phyloP scores from a whole-genome alignment of 176 grass and related monocot species.

The Themeda triandra region DNA sequence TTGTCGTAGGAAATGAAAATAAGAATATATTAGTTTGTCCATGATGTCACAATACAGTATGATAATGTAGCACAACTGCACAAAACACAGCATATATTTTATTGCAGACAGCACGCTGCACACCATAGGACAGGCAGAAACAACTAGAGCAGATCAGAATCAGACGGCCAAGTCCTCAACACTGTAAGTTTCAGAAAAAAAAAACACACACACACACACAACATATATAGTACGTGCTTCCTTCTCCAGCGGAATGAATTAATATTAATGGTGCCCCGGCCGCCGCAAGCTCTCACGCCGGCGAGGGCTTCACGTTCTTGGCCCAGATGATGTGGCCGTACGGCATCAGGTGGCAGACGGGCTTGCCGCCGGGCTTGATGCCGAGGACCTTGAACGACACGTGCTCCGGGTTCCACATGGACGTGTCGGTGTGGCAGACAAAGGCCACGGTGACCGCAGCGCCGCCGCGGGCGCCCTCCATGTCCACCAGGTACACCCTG shows the following conservation, averaged over 20 bases:
- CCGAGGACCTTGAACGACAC: constrained; percentile 52
- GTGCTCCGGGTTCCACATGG: constrained; percentile 46
- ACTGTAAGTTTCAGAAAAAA: too few relatives aligned
- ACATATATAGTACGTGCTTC: not conserved
- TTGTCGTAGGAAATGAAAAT: too few relatives aligned
- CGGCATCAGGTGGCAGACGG: constrained; percentile 53
- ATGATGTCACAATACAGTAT: too few relatives aligned
- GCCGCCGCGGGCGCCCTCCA: constrained; percentile 4
- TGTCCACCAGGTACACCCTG: constrained; percentile 48
- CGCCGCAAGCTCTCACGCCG: not conserved
- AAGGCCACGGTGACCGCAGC: constrained; percentile 16
- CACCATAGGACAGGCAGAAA: not conserved
- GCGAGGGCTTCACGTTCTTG: constrained; percentile 32
- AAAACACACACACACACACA: too few relatives aligned
- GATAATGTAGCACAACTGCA: not conserved
- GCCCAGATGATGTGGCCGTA: constrained; percentile 48
- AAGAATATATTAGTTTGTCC: too few relatives aligned
- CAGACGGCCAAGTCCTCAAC: not conserved
- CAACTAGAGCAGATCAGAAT: constrained; percentile 1
- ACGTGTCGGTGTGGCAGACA: constrained; percentile 56
- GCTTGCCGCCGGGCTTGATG: constrained; percentile 35
- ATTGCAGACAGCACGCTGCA: constrained; percentile 17
- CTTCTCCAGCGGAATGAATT: too few relatives aligned
- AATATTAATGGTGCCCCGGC: not conserved
- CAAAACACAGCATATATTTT: not conserved